Evolutionary conservation across 2,329 filamentous ascomycete genomes (phyloP).

Genomic region (Aspergillus arachidicola): DNA sequence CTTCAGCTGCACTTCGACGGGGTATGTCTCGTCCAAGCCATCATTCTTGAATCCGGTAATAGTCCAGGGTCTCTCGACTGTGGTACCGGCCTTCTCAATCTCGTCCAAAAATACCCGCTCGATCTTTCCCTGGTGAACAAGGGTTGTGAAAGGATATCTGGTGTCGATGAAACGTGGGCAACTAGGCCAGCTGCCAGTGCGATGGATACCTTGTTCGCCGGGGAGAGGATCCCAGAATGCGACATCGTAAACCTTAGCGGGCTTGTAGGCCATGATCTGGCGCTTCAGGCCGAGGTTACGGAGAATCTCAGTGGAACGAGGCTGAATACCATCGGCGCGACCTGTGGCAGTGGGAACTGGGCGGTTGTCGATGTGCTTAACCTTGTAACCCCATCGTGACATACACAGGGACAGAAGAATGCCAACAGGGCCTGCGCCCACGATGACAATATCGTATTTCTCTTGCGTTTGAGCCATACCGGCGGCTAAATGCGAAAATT

Average conservation of each 20-base stretch:
- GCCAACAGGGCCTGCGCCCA: slow-evolving; percentile 87
- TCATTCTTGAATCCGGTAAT: slow-evolving; percentile 65
- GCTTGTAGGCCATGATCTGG: slow-evolving; percentile 82
- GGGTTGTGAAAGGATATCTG: slow-evolving; percentile 64
- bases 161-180: slow-evolving; percentile 80
- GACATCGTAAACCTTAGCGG: slow-evolving; percentile 78
- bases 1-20: slow-evolving; percentile 75
- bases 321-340: slow-evolving; percentile 89
- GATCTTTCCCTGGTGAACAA: slow-evolving; percentile 65
- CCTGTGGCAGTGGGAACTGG: slow-evolving; percentile 82
- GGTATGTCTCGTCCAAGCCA: slow-evolving; percentile 67
- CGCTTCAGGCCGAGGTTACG: slow-evolving; percentile 89
- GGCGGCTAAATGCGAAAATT: slow-evolving; percentile 8
- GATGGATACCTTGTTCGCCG: slow-evolving; percentile 56
- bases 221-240: slow-evolving; percentile 65
- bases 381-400: slow-evolving; percentile 89
- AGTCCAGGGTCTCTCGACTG: slow-evolving; percentile 63
- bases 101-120: slow-evolving; percentile 65
- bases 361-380: slow-evolving; percentile 93
- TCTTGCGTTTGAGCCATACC: slow-evolving; percentile 30
- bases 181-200: slow-evolving; percentile 75
- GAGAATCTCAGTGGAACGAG: slow-evolving; percentile 81
- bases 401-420: slow-evolving; percentile 85
- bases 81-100: slow-evolving; percentile 60
- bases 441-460: slow-evolving; percentile 73